Base-by-base conservation (phyloP, 2,329 filamentous ascomycete genomes). In the Teratosphaeria destructans region DNA sequence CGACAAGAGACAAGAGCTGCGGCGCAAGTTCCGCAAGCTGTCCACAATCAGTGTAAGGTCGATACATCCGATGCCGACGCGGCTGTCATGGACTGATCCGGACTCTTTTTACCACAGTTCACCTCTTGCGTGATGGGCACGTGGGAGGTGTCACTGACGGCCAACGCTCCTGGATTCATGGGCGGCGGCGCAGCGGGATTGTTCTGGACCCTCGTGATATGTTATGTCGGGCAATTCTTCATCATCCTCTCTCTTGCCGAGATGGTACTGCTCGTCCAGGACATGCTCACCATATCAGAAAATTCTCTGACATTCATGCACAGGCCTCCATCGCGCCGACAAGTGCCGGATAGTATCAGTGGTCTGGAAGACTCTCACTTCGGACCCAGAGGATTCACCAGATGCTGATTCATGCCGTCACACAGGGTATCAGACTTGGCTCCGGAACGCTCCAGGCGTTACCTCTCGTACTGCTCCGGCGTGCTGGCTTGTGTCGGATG, bases 111-210 rank as follows among this genome's bases (percentile, higher is more conserved):
- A 19, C 32, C 49, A 7, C 76, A 76, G 8, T 81, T 81, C 61
- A 75, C 75, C 16, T 78, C 77, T 58, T 76, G 78, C 8, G 75
- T 80, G 29, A 76, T 80, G 62, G 77, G 77, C 52, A 81, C 79
- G 0, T 82, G 78, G 80, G 81, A 83, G 64, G 72, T 76, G 19
- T 57, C 66, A 0, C 58, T 67, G 10, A 64, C 65, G 3, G 62
- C 65, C 5, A 71, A 66, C 47, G 66, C 65, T 1, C 62, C 63
- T 7, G 61, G 61, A 0, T 57, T 71, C 16, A 57, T 58, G 10
- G 68, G 67, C 35, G 70, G 70, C 16, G 70, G 70, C 8, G 59
- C 64, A 12, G 57, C 67, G 1, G 68, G 69, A 2, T 54, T 72
- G 2, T 66, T 72, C 62, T 72, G 69, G 69, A 67, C 67, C 2